Base-by-base conservation (phyloP, 2,329 filamentous ascomycete genomes). In the Mycocentrospora acerina region DNA sequence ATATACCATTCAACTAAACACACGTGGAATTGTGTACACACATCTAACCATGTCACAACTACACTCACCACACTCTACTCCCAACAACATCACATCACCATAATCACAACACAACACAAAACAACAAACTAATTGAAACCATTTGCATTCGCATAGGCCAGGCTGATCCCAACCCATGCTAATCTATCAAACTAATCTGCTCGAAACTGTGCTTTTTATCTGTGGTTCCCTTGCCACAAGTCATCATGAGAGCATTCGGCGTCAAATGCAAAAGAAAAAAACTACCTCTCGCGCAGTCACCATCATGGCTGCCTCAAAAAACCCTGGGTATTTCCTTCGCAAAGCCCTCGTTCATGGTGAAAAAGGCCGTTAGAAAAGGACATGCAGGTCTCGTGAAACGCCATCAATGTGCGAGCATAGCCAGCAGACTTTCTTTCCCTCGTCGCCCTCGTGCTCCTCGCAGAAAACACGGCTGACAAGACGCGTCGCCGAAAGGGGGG, bases 401-500 rank as follows among this genome's bases (percentile, higher is more conserved):
- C 64, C 64, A 50, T 65, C 61, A 62, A 67, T 66, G 62, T 61
- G 62, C 57, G 55, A 58, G 55, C 42, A 45, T 50, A 55, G 60
- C 42, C 50, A 57, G 55, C 52, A 57, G 57, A 59, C 57, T 55
- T 59, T 54, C 53, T 30, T 58, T 58, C 51, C 57, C 56, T 62
- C 57, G 32, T 57, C 53, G 52, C 58, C 37, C 51, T 50, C 37
- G 44, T 53, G 46, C 46, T 40, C 51, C 59, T 46, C 51, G 51
- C 45, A 55, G 57, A 45, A 55, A 45, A 52, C 55, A 62, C 53
- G 53, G 58, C 54, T 48, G 58, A 40, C 52, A 52, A 57, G 49
- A 49, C 48, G 39, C 46, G 49, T 59, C 51, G 52, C 53, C 48
- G 48, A 55, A 22, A 9, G 19, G 19, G 38, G 50, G 48, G 43